A percentile compares a stretch with the other conserved stretches of the same genome.
Evolutionary conservation across 179 eudicot species (phyloP).

Genomic region (Vitellaria paradoxa): DNA sequence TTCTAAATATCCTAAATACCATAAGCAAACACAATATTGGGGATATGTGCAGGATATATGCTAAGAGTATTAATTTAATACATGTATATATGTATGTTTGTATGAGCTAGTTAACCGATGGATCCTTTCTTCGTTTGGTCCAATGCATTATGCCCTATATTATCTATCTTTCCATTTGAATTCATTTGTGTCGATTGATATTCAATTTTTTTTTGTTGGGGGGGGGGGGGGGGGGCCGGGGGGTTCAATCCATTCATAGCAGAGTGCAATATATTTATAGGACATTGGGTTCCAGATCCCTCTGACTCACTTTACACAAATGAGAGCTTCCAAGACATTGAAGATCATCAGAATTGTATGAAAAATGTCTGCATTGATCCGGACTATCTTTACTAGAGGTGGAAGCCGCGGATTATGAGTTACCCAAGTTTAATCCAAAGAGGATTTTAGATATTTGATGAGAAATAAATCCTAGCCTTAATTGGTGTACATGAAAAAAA

Average conservation of each 20-base stretch:
- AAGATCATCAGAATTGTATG: slow-evolving; percentile 84
- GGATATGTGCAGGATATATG: too few relatives aligned
- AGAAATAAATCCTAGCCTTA: slow-evolving; percentile 68
- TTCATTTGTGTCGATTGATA: not conserved
- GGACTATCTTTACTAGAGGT: slow-evolving; percentile 73
- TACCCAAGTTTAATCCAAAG: slow-evolving; percentile 58
- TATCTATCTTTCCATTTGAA: not conserved
- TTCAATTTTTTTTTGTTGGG: not conserved
- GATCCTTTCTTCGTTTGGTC: not conserved
- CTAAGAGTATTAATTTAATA: too few relatives aligned
- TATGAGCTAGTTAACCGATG: too few relatives aligned
- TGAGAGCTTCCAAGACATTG: slow-evolving; percentile 57
- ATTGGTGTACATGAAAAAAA: too few relatives aligned
- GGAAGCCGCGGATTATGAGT: slow-evolving; percentile 69
- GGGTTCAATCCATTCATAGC: slow-evolving; percentile 16
- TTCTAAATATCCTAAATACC: too few relatives aligned
- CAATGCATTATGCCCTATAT: not conserved
- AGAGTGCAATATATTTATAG: slow-evolving; percentile 67
- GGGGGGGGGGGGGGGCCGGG: too few relatives aligned
- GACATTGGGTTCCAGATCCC: slow-evolving; percentile 76
- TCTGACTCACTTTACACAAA: slow-evolving; percentile 73
- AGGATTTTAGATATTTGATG: slow-evolving; percentile 67
- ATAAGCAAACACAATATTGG: too few relatives aligned
- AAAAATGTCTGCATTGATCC: slow-evolving; percentile 86
- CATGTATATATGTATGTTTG: too few relatives aligned